phyloP scores from a whole-genome alignment of 139 green algal genomes.

The Nannochloris sp. region DNA sequence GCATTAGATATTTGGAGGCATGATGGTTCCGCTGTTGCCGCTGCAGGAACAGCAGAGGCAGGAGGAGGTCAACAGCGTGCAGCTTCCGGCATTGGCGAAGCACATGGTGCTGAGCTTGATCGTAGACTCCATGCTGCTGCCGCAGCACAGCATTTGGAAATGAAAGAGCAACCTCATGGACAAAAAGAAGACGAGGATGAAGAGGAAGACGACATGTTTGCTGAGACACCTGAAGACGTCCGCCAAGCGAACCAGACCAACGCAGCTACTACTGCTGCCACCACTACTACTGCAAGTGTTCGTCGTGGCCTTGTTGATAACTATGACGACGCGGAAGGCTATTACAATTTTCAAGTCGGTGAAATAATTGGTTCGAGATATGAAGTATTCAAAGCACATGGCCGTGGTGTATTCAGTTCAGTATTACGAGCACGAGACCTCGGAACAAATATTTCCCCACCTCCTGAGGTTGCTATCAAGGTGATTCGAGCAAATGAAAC shows the following conservation, averaged over 20 bases:
- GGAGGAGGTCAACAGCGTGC: not conserved
- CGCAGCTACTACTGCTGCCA: not conserved
- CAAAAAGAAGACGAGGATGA: not conserved
- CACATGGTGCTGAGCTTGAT: not conserved
- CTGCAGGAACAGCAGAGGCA: not conserved
- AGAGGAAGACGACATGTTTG: conserved; percentile 68
- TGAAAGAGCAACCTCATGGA: not conserved
- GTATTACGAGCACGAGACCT: conserved; percentile 85
- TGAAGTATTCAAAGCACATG: conserved; percentile 60
- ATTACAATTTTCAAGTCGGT: conserved; percentile 93
- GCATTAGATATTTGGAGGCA: conserved; percentile 11
- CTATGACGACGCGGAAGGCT: conserved; percentile 92
- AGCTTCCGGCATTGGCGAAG: conserved; percentile 14
- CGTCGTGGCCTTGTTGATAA: conserved; percentile 59
- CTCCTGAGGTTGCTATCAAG: conserved; percentile 80
- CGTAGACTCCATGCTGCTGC: not conserved
- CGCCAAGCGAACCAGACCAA: not conserved
- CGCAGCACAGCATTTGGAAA: not conserved
- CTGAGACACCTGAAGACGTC: conserved; percentile 30
- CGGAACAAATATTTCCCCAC: not conserved
- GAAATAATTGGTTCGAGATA: conserved; percentile 82
- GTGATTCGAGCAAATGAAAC: conserved; percentile 78
- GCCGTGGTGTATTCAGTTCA: conserved; percentile 90
- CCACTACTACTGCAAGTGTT: not conserved
- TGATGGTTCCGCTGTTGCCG: no score